phyloP scores from a whole-genome alignment of 1,284 basidiomycete species.

The Apiotrichum sp. region DNA sequence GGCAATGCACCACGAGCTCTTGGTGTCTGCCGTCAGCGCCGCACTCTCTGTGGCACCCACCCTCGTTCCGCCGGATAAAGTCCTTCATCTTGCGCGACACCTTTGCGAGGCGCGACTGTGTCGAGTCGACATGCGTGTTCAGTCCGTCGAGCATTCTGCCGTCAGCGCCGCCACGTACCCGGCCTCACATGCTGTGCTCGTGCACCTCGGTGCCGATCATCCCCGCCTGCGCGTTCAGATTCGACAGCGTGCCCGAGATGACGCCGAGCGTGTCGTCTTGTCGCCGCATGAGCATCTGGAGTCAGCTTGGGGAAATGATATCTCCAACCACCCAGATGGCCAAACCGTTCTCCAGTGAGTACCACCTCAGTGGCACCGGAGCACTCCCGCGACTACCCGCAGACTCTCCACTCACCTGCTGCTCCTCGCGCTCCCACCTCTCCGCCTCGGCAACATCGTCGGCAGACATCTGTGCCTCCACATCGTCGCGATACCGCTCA shows the following conservation, averaged over 20 bases:
- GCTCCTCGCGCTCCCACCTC: constrained; percentile 72
- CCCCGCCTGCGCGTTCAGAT: constrained; percentile 76
- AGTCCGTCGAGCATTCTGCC: constrained; percentile 75
- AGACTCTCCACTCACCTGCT: constrained; percentile 54
- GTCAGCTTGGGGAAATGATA: neutral
- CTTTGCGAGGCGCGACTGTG: constrained; percentile 61
- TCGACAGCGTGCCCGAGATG: constrained; percentile 74
- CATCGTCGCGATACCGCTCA: constrained; percentile 3
- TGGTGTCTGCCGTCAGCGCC: constrained; percentile 53
- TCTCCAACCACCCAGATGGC: too few relatives aligned
- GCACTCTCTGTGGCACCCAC: constrained; percentile 42
- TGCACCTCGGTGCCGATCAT: constrained; percentile 81
- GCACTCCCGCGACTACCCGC: too few relatives aligned
- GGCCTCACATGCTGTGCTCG: constrained; percentile 60
- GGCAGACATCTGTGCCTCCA: constrained; percentile 7
- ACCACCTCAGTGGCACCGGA: too few relatives aligned
- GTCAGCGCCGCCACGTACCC: neutral
- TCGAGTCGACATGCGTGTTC: constrained; percentile 64
- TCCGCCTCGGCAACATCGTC: constrained; percentile 56
- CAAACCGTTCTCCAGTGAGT: too few relatives aligned
- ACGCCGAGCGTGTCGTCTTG: constrained; percentile 80
- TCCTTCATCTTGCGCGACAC: constrained; percentile 69
- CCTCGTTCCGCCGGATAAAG: constrained; percentile 77
- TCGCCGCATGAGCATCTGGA: constrained; percentile 69
- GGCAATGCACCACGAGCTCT: constrained; percentile 63